These are phyloP conservation scores for Flaveria brownii DNA, from an alignment of 129 eudicot genomes.

Conservation along the genomic window DNA sequence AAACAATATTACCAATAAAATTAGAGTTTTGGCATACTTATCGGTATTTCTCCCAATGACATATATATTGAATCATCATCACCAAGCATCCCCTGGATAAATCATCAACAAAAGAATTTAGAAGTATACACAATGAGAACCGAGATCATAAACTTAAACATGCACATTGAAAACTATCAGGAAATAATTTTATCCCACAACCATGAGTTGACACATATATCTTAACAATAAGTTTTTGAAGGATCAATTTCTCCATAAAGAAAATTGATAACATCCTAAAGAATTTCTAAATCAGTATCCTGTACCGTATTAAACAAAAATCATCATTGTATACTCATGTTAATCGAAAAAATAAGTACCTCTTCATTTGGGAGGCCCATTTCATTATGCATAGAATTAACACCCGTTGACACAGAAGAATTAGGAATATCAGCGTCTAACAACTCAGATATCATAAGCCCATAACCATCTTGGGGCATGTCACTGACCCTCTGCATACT, in stretches of 20 bases:
- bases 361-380: conserved; percentile 77
- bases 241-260: background rate
- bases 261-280: conserved; percentile 5
- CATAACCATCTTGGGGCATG: conserved; percentile 86
- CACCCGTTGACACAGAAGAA: conserved; percentile 62
- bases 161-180: background rate
- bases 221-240: background rate
- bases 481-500: conserved; percentile 58
- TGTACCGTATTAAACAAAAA: background rate
- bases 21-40: conserved; percentile 77
- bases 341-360: conserved; percentile 40
- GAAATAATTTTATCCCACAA: background rate
- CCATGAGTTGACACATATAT: background rate
- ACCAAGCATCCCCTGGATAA: conserved; percentile 80
- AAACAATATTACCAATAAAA: conserved; percentile 37
- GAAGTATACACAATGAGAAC: conserved; percentile 3
- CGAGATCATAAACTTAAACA: background rate
- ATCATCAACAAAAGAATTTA: conserved; percentile 19
- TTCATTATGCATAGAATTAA: conserved; percentile 69
- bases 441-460: conserved; percentile 93
- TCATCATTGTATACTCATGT: background rate
- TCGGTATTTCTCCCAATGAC: conserved; percentile 96
- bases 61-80: conserved; percentile 92
- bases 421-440: conserved; percentile 72
- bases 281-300: background rate